Conservation (phyloP, 2,329 filamentous ascomycete genomes). For the Ceratocystis papillata region DNA sequence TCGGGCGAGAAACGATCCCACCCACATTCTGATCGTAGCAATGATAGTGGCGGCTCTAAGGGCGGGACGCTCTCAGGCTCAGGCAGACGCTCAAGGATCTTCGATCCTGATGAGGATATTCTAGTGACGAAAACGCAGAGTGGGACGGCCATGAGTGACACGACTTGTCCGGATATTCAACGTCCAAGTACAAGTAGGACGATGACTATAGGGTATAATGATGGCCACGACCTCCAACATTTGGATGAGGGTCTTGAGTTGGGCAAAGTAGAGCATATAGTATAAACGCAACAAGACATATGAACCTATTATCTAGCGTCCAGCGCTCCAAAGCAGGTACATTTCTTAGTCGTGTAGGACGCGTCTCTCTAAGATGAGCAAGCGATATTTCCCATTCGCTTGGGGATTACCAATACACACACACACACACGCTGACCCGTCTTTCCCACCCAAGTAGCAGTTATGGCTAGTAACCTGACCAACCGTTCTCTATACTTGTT, state of each 20-base stretch:
- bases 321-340: neutral
- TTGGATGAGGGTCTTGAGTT: slow-evolving; percentile 10
- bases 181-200: neutral
- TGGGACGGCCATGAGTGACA: slow-evolving; percentile 14
- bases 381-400: neutral
- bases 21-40: neutral
- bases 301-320: neutral
- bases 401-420: too few species aligned
- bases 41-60: neutral
- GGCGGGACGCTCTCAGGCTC: neutral
- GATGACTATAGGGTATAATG: neutral
- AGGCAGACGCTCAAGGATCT: neutral
- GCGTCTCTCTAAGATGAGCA: too few species aligned
- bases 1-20: slow-evolving; percentile 20
- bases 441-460: neutral
- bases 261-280: slow-evolving; percentile 17
- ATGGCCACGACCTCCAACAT: neutral
- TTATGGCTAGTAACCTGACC: neutral
- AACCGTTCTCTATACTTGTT: neutral
- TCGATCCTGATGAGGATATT: slow-evolving; percentile 16
- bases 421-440: neutral
- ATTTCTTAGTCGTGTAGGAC: neutral
- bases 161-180: neutral
- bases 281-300: slow-evolving; percentile 1
- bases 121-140: slow-evolving; percentile 16